Evolutionary conservation across 345 rosid species (phyloP), one percentile per base, ranked within the genome.

Genomic region (Microcos paniculata): DNA sequence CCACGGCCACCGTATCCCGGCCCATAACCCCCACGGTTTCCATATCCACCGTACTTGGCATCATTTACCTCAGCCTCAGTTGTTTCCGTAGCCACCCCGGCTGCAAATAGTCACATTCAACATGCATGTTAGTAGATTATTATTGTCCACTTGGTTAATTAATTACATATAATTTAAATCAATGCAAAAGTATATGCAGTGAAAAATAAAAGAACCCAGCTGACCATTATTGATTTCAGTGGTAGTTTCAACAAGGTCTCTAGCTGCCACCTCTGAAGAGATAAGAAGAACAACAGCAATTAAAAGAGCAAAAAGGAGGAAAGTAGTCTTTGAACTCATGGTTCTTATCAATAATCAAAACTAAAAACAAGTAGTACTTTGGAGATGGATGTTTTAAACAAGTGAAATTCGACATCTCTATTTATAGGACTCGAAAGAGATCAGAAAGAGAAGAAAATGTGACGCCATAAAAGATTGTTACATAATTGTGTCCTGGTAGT

Each of bases 201-300:
- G 3, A 57, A 57, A 4, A n/a, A 67, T 13, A 4, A 21, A 35
- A 35, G 35, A 6, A 24, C 1, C 7, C 4, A 52, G 61, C 73
- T 38, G 31, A 79, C 83, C 81, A 19, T 63, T 62, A 6, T 69
- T 62, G 14, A 18, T 51, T 40, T 31, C 51, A 15, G 70, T 46
- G 15, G 78, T 15, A 19, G 76, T 70, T 56, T 73, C 77, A 51
- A 81, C 72, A n/a, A 79, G 73, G 53, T 82, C 73, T 46, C 80
- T 67, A 14, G 83, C 83, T 9, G 77, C 55, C 24, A 77, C 85
- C 21, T 80, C 72, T 4, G 75, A 71, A 19, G 77, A 71, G 49
- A 80, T 10, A 43, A 78, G 75, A 53, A 80, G 86, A 26, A 70
- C 56, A 24, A 68, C 19, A 8, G 73, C 75, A 2, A 71, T 35